Evolutionary conservation across 1,284 basidiomycete genomes (phyloP), one percentile per base, ranked within the genome.

Genomic region (Tilletiopsis washingtonensis): DNA sequence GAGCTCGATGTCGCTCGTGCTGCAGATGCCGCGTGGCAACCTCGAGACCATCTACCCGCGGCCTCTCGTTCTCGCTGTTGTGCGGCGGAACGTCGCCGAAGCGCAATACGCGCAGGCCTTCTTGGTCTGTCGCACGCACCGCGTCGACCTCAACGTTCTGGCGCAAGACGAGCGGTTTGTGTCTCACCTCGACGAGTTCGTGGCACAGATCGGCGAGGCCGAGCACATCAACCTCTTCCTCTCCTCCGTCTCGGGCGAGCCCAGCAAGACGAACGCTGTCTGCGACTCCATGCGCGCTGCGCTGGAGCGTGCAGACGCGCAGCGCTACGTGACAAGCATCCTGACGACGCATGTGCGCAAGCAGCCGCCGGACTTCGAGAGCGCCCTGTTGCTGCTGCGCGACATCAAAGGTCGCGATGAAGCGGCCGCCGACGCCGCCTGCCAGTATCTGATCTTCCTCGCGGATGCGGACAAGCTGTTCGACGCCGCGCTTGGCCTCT

Each of bases 1-100:
- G 3, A 60, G 59, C 56, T 77, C 82, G 6, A 97, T 94, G 88
- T 84, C 67, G 17, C 53, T 73, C 11, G 58, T 98, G 1, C 76
- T 99, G 12, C 94, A 99, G 76, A 98, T 98, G 91, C 94, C 93
- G 0, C 78, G 94, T 60, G 94, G 94, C 0, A 98, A 98, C 74
- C 73, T 99, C 47, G 94, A 99, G 77, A 96, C 90, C 0, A 84
- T 98, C 49, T 88, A 85, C 64, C 94, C 94, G 1, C 79, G 94
- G 27, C 86, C 93, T 1, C 76, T 99, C 54, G 91, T 97, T 3
- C 82, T 96, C 75, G 81, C 84, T 42, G 64, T 68, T 2, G 64
- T 73, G 9, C 63, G 65, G 5, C 50, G 53, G 25, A 54, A 59
- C 40, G 51, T 73, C 24, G 60, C 71, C 46, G 32, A 53, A 4